Percentiles rank a stretch among this genome's conserved stretches.
Conservation (phyloP, 805 yeast genomes). For the Nakazawaea laoshanensis region DNA sequence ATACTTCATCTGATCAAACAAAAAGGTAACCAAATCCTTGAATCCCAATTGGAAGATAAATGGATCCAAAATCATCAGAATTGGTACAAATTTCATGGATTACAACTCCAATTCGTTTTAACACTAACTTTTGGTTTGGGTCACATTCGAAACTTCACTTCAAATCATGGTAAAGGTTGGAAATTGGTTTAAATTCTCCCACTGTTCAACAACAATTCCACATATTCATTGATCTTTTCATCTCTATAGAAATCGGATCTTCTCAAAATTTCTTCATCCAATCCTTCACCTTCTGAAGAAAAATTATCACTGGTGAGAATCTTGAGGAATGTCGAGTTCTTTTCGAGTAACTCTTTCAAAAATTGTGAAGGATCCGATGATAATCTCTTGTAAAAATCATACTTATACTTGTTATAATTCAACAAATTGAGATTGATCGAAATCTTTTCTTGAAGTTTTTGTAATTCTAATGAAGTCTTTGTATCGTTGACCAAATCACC, state of each 20-base stretch:
- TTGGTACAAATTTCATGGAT: constrained; percentile 41
- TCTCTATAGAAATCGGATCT: constrained; percentile 76
- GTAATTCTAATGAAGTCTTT: constrained; percentile 28
- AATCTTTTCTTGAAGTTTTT: constrained; percentile 25
- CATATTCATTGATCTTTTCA: constrained; percentile 68
- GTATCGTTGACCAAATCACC: constrained; percentile 35
- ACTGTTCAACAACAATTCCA: constrained; percentile 64
- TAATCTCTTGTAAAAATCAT: constrained; percentile 69
- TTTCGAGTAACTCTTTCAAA: constrained; percentile 63
- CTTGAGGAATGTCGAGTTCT: constrained; percentile 78
- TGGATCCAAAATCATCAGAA: constrained; percentile 38
- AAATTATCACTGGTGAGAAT: constrained; percentile 71
- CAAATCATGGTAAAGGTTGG: constrained; percentile 48
- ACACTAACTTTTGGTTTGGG: constrained; percentile 48
- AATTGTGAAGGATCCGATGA: constrained; percentile 72
- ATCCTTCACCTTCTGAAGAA: constrained; percentile 20
- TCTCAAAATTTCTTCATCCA: constrained; percentile 84
- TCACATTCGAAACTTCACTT: constrained; percentile 38
- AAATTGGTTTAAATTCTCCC: constrained; percentile 38
- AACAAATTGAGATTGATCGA: constrained; percentile 42
- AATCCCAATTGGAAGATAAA: constrained; percentile 29
- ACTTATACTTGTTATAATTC: constrained; percentile 52
- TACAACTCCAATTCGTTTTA: constrained; percentile 39
- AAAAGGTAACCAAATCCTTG: constrained; percentile 34
- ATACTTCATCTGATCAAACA: constrained; percentile 24